Evolutionary conservation across 106 monocot genomes (phyloP).

Genomic region (Dendrobium chrysotoxum): DNA sequence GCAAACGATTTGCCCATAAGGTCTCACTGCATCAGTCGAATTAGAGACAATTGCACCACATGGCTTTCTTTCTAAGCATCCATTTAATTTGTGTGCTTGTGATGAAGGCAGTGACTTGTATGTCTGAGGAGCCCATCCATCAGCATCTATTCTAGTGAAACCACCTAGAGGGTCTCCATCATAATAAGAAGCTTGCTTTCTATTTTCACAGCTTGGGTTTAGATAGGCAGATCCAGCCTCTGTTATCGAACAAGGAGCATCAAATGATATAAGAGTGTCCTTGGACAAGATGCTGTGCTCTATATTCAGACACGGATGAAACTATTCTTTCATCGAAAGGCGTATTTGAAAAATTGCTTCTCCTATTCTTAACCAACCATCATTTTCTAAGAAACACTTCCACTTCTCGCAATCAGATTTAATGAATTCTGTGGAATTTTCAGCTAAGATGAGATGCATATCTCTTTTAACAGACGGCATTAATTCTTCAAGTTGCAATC

Average conservation of each 20-base stretch:
- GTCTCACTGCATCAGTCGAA: neutral
- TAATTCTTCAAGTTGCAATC: neutral
- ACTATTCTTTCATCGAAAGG: no score
- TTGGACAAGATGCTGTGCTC: no score
- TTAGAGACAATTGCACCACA: neutral
- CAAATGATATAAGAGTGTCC: no score
- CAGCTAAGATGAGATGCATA: constrained; percentile 7
- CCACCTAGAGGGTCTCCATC: constrained; percentile 6
- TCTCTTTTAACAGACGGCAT: no score
- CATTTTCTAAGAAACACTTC: constrained; percentile 3
- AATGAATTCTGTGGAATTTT: constrained; percentile 13
- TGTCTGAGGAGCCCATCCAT: neutral
- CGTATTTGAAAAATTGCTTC: neutral
- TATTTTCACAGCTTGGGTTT: neutral
- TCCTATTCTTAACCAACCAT: constrained; percentile 5
- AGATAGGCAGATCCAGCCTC: neutral
- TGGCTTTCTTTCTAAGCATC: neutral
- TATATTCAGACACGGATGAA: no score
- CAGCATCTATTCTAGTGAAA: neutral
- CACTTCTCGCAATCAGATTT: constrained; percentile 8
- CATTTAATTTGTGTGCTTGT: neutral
- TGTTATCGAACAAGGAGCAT: no score
- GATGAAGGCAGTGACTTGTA: neutral
- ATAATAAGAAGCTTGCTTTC: constrained; percentile 4
- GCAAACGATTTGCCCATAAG: neutral